Percentiles rank a stretch among this genome's conserved stretches.
Conservation (phyloP, 2,329 filamentous ascomycete species). For the Celoporthe dispersa region DNA sequence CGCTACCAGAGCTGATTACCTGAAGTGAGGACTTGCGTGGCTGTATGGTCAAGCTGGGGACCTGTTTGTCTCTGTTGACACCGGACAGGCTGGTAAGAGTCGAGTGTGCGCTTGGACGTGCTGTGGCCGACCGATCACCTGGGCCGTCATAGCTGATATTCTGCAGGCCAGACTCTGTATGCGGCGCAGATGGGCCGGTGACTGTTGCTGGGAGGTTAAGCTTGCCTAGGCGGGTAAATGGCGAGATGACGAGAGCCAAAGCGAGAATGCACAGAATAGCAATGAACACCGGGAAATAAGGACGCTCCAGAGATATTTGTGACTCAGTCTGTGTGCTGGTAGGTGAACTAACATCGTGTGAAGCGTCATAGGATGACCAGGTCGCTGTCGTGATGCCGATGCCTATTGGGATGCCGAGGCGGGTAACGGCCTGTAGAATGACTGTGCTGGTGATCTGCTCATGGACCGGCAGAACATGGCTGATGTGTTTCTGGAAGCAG, state of each 20-base stretch:
- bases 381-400: slow-evolving; percentile 16
- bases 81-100: not conserved
- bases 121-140: not conserved
- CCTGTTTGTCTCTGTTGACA: not conserved
- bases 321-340: not conserved
- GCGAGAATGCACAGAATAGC: slow-evolving; percentile 4
- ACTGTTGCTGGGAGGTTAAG: slow-evolving; percentile 9
- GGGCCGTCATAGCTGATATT: slow-evolving; percentile 8
- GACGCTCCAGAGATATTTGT: not conserved
- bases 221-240: slow-evolving; percentile 8
- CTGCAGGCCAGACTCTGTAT: not conserved
- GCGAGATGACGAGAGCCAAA: not conserved
- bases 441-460: slow-evolving; percentile 4
- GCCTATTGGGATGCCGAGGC: slow-evolving; percentile 7
- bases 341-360: not conserved
- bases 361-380: slow-evolving; percentile 12
- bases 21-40: slow-evolving; percentile 15
- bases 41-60: not conserved
- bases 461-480: not conserved
- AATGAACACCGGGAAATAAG: slow-evolving; percentile 9
- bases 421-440: slow-evolving; percentile 7
- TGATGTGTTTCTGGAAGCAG: slow-evolving; percentile 10
- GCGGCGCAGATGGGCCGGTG: not conserved
- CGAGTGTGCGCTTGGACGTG: not conserved
- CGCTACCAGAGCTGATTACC: not conserved